These are phyloP conservation scores for Pichiaceae sp. DNA, from an alignment of 1,139 yeast species.

Conservation along the genomic window DNA sequence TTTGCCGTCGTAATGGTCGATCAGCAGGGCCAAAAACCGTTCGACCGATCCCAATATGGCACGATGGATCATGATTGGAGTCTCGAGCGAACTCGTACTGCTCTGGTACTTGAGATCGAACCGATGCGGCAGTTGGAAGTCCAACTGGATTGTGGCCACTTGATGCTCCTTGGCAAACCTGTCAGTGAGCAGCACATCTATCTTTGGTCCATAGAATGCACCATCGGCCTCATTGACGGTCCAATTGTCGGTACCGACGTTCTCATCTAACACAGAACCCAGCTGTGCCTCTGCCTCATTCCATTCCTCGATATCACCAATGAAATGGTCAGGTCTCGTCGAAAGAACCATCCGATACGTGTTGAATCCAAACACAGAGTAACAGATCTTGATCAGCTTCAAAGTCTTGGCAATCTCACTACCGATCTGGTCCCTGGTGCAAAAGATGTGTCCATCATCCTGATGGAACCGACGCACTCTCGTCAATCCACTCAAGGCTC, in stretches of 20 bases:
- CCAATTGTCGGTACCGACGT: constrained; percentile 66
- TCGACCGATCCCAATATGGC: constrained; percentile 95
- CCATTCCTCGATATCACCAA: constrained; percentile 87
- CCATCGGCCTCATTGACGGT: constrained; percentile 93
- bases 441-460: constrained; percentile 97
- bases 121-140: constrained; percentile 91
- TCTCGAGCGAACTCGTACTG: constrained; percentile 38
- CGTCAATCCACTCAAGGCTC: constrained; percentile 83
- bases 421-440: constrained; percentile 82
- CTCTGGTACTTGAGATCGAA: constrained; percentile 69
- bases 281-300: constrained; percentile 74
- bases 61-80: constrained; percentile 89
- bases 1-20: constrained; percentile 86
- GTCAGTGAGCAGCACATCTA: constrained; percentile 88
- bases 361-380: constrained; percentile 72
- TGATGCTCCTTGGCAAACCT: constrained; percentile 93
- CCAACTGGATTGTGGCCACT: constrained; percentile 96
- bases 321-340: constrained; percentile 88
- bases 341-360: constrained; percentile 85
- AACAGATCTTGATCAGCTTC: constrained; percentile 70
- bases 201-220: constrained; percentile 98
- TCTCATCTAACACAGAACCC: constrained; percentile 63
- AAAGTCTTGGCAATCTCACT: constrained; percentile 72
- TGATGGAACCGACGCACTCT: constrained; percentile 98
- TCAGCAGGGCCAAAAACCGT: constrained; percentile 80